Conservation (phyloP, 805 yeast species). For the Candida parachauliodes region DNA sequence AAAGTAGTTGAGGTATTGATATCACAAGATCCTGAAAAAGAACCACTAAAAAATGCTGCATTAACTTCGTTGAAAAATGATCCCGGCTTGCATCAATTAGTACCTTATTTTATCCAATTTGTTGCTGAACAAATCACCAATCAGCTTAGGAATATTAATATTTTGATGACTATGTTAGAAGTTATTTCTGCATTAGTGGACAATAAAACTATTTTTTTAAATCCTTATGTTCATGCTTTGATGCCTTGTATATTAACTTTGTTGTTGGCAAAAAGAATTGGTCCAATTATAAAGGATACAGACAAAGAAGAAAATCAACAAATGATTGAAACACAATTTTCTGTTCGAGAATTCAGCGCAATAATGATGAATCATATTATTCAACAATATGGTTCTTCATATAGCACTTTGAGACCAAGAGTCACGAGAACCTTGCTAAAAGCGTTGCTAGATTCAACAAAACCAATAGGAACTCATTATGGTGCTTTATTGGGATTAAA, state of each 20-base stretch:
- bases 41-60: slow-evolving; percentile 70
- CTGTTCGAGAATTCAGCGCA: slow-evolving; percentile 86
- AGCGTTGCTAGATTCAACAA: slow-evolving; percentile 81
- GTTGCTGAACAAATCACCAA: slow-evolving; percentile 93
- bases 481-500: slow-evolving; percentile 86
- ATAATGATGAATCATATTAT: slow-evolving; percentile 77
- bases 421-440: slow-evolving; percentile 89
- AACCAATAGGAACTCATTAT: slow-evolving; percentile 84
- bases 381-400: slow-evolving; percentile 74
- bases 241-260: slow-evolving; percentile 96
- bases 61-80: slow-evolving; percentile 80
- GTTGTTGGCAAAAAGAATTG: slow-evolving; percentile 84
- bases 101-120: slow-evolving; percentile 94
- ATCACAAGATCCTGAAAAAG: slow-evolving; percentile 51
- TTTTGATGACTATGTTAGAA: slow-evolving; percentile 81
- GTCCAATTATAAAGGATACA: slow-evolving; percentile 43
- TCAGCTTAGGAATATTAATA: slow-evolving; percentile 66
- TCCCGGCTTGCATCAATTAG: slow-evolving; percentile 94
- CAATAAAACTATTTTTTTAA: slow-evolving; percentile 82
- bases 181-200: slow-evolving; percentile 80
- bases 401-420: slow-evolving; percentile 86
- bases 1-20: slow-evolving; percentile 78
- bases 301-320: slow-evolving; percentile 24
- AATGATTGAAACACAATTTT: slow-evolving; percentile 38
- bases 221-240: slow-evolving; percentile 92